Base-by-base conservation (phyloP, 1,284 basidiomycete genomes). In the Tausonia pullulans region DNA sequence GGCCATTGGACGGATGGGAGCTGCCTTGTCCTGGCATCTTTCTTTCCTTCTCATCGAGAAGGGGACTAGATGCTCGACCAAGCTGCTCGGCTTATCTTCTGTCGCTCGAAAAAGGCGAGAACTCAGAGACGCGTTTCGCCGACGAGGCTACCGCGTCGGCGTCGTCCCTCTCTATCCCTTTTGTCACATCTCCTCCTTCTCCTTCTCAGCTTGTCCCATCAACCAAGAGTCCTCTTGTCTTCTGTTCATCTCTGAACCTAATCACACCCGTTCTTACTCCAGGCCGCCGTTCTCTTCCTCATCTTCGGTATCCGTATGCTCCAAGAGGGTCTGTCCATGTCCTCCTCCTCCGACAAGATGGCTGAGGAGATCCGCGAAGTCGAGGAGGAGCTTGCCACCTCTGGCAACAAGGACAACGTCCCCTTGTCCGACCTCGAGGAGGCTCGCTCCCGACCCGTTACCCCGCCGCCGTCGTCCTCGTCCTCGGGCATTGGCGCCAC, bases 331-430 rank as follows among this genome's bases (percentile, higher is more conserved):
- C 78, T 83, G 61, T 78, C 79, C 67, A 95, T 96, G 88, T 78
- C 83, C 60, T 78, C 78, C 0, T 70, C 70, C 0, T 75, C 77
- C 66, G 86, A 84, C 70, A 89, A 90, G 74, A 88, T 96, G 65
- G 78, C 86, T 70, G 92, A 97, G 76, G 91, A 95, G 76, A 90
- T 95, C 84, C 84, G 85, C 69, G 91, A 96, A 76, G 88, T 88
- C 40, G 87, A 88, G 74, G 90, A 91, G 73, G 92, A 96, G 77
- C 87, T 93, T 62, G 74, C 48, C 14, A 13, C 39, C 4, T 59
- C 48, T 13, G 41, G 40, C 2, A n/a, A 10, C 40, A 53, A 6
- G 61, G 53, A 1, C 40, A 62, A 53, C n/a, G 60, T 63, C 40
- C 61, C 65, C 13, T 53, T 63, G 49, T 49, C 64, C 43, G 46